Conservation (phyloP, 2,329 filamentous ascomycete genomes). For the Hymenoscyphus linearis region DNA sequence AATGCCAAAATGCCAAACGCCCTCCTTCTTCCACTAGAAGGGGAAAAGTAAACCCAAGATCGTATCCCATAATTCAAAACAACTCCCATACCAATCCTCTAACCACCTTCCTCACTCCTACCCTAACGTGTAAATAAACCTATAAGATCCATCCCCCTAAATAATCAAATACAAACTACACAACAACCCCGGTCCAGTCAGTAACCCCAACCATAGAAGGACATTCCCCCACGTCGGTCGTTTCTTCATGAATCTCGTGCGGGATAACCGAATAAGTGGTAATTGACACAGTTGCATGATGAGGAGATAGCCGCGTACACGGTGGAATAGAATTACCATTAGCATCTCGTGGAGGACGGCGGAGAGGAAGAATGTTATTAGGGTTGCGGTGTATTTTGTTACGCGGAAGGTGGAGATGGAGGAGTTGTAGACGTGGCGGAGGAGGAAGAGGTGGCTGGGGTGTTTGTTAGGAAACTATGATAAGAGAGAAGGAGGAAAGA, state of each 20-base stretch:
- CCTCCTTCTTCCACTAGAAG: too few relatives aligned
- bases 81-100: too few relatives aligned
- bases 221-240: conserved; percentile 63
- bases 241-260: conserved; percentile 60
- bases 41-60: too few relatives aligned
- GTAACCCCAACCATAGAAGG: conserved; percentile 75
- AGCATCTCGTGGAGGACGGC: conserved; percentile 67
- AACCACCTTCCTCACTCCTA: too few relatives aligned
- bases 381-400: conserved; percentile 64
- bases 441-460: conserved; percentile 56
- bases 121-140: too few relatives aligned
- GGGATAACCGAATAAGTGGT: conserved; percentile 62
- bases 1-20: too few relatives aligned
- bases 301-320: conserved; percentile 68
- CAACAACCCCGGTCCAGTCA: conserved; percentile 57
- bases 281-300: conserved; percentile 70
- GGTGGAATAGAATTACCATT: conserved; percentile 78
- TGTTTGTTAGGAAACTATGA: background rate
- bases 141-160: too few relatives aligned
- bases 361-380: conserved; percentile 69
- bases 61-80: too few relatives aligned
- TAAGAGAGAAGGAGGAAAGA: background rate
- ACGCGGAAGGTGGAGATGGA: conserved; percentile 69
- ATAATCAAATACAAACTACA: conserved; percentile 57
- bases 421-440: conserved; percentile 74